These are phyloP conservation scores for Mortierella sp. DNA, from an alignment of 371 early-diverging fungal species.

Conservation along the genomic window DNA sequence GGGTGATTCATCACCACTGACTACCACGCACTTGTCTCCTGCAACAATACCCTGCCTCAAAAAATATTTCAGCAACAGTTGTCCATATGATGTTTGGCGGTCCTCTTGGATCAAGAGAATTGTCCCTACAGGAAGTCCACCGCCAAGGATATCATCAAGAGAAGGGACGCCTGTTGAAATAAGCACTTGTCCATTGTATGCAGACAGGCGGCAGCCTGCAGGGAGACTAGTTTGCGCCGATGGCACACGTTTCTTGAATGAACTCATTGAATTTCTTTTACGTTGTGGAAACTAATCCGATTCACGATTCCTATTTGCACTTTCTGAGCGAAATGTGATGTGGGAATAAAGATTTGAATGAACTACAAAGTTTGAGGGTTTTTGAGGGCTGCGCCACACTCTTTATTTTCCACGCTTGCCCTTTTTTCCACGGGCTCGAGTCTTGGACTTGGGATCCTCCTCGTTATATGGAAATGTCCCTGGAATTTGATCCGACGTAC, in stretches of 20 bases:
- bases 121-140: conserved; percentile 89
- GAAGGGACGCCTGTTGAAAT: conserved; percentile 91
- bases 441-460: neutral
- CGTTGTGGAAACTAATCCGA: neutral
- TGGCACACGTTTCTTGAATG: conserved; percentile 73
- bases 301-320: neutral
- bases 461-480: conserved; percentile 52
- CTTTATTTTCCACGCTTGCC: conserved; percentile 12
- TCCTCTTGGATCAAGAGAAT: conserved; percentile 87
- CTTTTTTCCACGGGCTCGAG: conserved; percentile 7
- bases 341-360: neutral
- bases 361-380: neutral
- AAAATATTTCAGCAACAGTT: conserved; percentile 83
- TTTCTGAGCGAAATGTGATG: neutral
- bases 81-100: conserved; percentile 87
- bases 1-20: conserved; percentile 75
- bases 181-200: conserved; percentile 83
- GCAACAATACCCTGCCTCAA: conserved; percentile 88
- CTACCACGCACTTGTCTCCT: conserved; percentile 79
- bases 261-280: conserved; percentile 65
- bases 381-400: conserved; percentile 17
- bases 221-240: conserved; percentile 78
- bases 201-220: conserved; percentile 82
- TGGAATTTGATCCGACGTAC: conserved; percentile 49
- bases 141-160: conserved; percentile 89